Evolutionary conservation across 495 filamentous ascomycete genomes (phyloP), one percentile per base, ranked within the genome.

Genomic region (Aspergillus panamensis): DNA sequence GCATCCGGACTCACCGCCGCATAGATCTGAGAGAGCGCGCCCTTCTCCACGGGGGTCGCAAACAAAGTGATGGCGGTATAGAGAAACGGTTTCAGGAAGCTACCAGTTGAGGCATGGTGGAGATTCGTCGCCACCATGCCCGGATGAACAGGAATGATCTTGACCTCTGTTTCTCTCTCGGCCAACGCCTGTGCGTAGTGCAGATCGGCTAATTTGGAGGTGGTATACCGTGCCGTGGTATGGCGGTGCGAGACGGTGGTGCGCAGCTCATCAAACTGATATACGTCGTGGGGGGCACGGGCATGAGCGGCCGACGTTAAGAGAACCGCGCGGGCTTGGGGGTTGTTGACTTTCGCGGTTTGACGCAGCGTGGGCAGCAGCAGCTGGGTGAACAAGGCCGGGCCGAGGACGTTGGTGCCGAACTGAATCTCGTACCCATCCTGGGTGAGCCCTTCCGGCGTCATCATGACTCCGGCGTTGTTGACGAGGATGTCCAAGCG

Each of bases 61-160:
- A 20, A 14, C 13, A 53, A 31, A 3, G 8, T 1, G 25, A 42
- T 5, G 10, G 51, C 51, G 12, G 37, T 33, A 42, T 43, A 21
- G 4, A 53, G 51, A 20, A 53, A 53, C 3, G 51, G 51, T 29
- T 42, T 53, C 16, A 53, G 51, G 17, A 53, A 53, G 0, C 6
- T 8, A 1, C 51, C 51, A 3, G 16, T 53, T 1, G 51, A 42
- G n/a, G 51, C 35, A 13, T 43, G 51, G 19, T 53, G 51, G 14
- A 53, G 51, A 16, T 53, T 53, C 1, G 51, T 53, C 33, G 51
- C 51, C 10, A 53, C 51, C 51, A 53, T 53, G 13, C 51, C 51
- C 7, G 51, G 51, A 19, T 53, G 51, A 53, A 53, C 51, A 6
- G 51, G 51, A 30, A 53, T 42, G 12, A 53, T 53, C 12, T 53